Base-by-base conservation (phyloP, 768 basidiomycete genomes). In the Cytidiella melzeri region DNA sequence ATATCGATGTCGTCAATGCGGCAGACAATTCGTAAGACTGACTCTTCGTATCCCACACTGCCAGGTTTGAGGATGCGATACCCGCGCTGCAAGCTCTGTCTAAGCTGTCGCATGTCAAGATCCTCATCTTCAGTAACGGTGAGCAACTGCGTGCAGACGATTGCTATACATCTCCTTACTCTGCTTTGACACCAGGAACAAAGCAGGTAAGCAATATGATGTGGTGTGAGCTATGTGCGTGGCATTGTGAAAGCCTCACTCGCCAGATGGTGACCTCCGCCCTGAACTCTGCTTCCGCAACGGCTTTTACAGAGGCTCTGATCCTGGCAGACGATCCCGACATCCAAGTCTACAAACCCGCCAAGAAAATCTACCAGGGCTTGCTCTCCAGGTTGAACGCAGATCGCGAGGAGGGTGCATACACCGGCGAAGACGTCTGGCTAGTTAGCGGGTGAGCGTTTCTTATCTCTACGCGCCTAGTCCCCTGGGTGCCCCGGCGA, bases 401-500 rank as follows among this genome's bases (percentile, higher is more conserved):
- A 27, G 48, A 47, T 9, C n/a, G n/a, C 12, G 38, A 39, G 19
- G 36, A n/a, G 13, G 43, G 18, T 1, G 39, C 19, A 34, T 45
- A 48, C 15, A 23, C 43, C 3, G 25, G 45, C 7, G 42, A 53
- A 7, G 28, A 57, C 25, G 50, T 63, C 11, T 65, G 64, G 64
- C 56, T 66, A n/a, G 57, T 66, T 27, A 66, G 65, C 50, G 62
- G 64, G 65, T 66, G 41, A 37, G 60, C 50, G 11, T n/a, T 6
- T 3, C 27, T 21, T 11, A 13, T 18, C 21, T 12, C 15, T 43
- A n/a, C n/a, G n/a, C n/a, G n/a, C n/a, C n/a, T n/a, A n/a, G n/a
- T n/a, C n/a, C n/a, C n/a, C 15, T 5, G 28, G 37, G 21, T 24
- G 13, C 30, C 34, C 10, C 7, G 11, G 19, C 13, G 9, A 37